Evolutionary conservation across 192 early-diverging fungal genomes (phyloP), one percentile per base, ranked within the genome.

Genomic region (Coemansia sp.): DNA sequence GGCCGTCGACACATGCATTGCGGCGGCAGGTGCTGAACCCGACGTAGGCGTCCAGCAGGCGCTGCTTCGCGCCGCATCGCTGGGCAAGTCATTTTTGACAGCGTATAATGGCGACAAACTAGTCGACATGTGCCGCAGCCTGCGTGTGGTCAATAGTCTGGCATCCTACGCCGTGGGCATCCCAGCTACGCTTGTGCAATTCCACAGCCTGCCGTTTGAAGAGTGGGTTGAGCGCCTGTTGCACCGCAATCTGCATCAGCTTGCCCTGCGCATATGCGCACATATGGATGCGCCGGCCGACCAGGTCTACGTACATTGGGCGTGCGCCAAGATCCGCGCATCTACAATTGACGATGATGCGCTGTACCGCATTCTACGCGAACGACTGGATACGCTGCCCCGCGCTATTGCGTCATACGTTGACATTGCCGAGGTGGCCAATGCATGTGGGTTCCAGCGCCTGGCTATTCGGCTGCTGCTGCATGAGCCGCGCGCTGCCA

Each of bases 221-320:
- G 84, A 84, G 11, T 83, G 98, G 54, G 84, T 96, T 5, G 87
- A 91, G 53, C 86, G 94, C 8, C 79, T 99, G 60, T 85, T 94
- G 3, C 87, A 91, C 51, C 88, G 95, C 21, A 86, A 93, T 58
- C 85, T 87, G 25, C 93, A 97, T 67, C 71, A 89, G n/a, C 75
- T 99, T 32, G 97, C 97, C 0, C 74, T 94, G 19, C 82, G 87
- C 5, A 82, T 98, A 22, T 92, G 93, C 67, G 89, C 90, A 15
- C 96, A 94, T 66, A 67, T 97, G 47, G 86, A 90, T 17, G 83
- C 95, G 52, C 84, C 87, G 14, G 82, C 85, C 0, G 91, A 94
- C 62, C 84, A 90, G 32, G 91, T 98, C 12, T 74, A 94, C 17
- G 90, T 97, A 49, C 92, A 96, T 67, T 99, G 97, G 97, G 97